phyloP scores from a whole-genome alignment of 305 asterid genomes.

The Fraxinus latifolia region DNA sequence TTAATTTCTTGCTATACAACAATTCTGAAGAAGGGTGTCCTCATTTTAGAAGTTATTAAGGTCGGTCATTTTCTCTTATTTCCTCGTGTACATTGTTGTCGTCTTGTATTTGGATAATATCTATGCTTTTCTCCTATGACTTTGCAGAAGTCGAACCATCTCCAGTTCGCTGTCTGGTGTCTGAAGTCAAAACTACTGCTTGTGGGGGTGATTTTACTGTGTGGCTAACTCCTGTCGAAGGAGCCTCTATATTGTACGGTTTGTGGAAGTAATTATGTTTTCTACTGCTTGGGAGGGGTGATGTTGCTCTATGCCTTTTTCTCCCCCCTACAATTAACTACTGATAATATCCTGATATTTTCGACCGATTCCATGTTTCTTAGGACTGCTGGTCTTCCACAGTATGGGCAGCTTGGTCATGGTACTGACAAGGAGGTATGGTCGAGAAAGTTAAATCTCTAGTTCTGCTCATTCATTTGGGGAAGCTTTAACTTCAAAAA shows the following conservation, averaged over 20 bases:
- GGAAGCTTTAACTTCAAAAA: not conserved
- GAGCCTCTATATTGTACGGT: conserved; percentile 89
- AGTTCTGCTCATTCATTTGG: not conserved
- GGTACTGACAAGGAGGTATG: conserved; percentile 90
- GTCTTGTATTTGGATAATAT: conserved; percentile 11
- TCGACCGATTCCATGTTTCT: conserved; percentile 23
- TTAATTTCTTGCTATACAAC: not conserved
- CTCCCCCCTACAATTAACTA: conserved; percentile 16
- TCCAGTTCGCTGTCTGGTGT: conserved; percentile 69
- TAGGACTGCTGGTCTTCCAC: conserved; percentile 97
- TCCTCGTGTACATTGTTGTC: not conserved
- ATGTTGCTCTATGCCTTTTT: not conserved
- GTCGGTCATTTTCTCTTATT: not conserved
- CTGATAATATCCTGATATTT: conserved; percentile 28
- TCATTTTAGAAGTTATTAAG: not conserved
- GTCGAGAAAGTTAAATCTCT: not conserved
- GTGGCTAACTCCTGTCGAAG: conserved; percentile 86
- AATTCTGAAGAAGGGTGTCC: not conserved
- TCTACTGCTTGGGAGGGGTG: not conserved
- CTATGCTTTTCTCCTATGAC: conserved; percentile 12
- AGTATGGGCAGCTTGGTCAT: conserved; percentile 97
- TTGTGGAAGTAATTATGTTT: conserved; percentile 27
- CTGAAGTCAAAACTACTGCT: conserved; percentile 58
- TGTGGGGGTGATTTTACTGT: conserved; percentile 96
- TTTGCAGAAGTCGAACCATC: conserved; percentile 72